Evolutionary conservation across 1,139 yeast genomes (phyloP).

Genomic region (Pichia cactophila): DNA sequence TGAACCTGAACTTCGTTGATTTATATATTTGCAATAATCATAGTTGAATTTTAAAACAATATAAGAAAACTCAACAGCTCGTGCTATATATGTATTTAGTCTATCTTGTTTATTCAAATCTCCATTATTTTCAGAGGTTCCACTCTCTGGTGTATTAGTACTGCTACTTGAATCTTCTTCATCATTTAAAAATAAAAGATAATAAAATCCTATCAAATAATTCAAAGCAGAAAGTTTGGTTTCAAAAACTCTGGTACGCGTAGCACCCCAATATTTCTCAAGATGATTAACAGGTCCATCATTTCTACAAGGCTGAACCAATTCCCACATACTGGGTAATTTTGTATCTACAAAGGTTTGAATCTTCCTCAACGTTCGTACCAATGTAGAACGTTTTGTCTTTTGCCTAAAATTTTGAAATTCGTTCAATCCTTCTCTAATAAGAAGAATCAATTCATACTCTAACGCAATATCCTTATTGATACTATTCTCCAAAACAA

Average conservation of each 20-base stretch:
- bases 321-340: constrained; percentile 28
- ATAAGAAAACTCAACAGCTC: constrained; percentile 28
- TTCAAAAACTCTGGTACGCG: constrained; percentile 24
- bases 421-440: constrained; percentile 26
- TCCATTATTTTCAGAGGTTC: neutral
- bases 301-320: constrained; percentile 14
- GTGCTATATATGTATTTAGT: constrained; percentile 18
- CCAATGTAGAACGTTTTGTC: constrained; percentile 29
- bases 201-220: constrained; percentile 22
- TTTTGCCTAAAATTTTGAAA: constrained; percentile 25
- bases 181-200: constrained; percentile 25
- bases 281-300: constrained; percentile 15
- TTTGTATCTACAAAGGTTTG: constrained; percentile 25
- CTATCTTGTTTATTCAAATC: neutral
- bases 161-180: constrained; percentile 10
- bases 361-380: constrained; percentile 24
- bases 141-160: neutral
- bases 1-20: constrained; percentile 18
- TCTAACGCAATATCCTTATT: constrained; percentile 25
- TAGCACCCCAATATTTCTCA: constrained; percentile 22
- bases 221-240: constrained; percentile 20
- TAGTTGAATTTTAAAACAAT: constrained; percentile 24
- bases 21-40: constrained; percentile 24
- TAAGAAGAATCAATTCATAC: constrained; percentile 24
- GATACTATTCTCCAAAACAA: constrained; percentile 23